Base-by-base conservation (phyloP, 331 rosid genomes). In the Telfairia occidentalis region DNA sequence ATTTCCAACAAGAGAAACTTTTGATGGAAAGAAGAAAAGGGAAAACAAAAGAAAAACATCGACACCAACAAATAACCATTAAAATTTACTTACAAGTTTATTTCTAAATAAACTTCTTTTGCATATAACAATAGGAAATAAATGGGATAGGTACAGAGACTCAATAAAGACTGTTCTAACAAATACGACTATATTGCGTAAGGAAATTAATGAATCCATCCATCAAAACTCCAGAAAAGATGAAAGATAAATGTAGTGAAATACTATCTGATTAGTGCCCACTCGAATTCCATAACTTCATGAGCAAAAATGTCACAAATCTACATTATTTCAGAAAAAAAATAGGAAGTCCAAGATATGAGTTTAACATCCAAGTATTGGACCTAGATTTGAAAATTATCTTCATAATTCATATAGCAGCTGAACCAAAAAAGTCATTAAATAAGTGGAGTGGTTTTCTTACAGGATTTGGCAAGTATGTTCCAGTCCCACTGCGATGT, bases 381-480 rank as follows among this genome's bases (percentile, higher is more conserved):
- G 45, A 48, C 23, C 16, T 3, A 49, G 60, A 71, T 72, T 48
- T 50, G 57, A 43, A 28, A 65, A 9, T 28, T 19, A n/a, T 65
- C 4, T 65, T 21, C 32, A 67, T 24, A 35, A 1, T 65, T 21
- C 32, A 67, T 24, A 35, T 16, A 54, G n/a, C 63, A 57, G 24
- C 67, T 24, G 43, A 16, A 63, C 58, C 34, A 3, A 72, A 26
- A 65, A 53, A 65, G 26, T 34, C 32, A 32, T 74, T 43, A 63
- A 29, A 60, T 65, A 42, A 57, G 71, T 24, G 29, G 28, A 4
- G 73, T 24, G 23, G 71, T 60, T 54, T 40, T 75, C 99, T 88
- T 92, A 95, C 99, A 61, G 99, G 96, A 88, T 89, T 90, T 43
- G 99, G 99, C 79, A 92, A 83, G 83, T 92, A 95, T 43, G 99